These are phyloP conservation scores for Termitomyces sp. DNA, from an alignment of 768 basidiomycete species.

Conservation along the genomic window DNA sequence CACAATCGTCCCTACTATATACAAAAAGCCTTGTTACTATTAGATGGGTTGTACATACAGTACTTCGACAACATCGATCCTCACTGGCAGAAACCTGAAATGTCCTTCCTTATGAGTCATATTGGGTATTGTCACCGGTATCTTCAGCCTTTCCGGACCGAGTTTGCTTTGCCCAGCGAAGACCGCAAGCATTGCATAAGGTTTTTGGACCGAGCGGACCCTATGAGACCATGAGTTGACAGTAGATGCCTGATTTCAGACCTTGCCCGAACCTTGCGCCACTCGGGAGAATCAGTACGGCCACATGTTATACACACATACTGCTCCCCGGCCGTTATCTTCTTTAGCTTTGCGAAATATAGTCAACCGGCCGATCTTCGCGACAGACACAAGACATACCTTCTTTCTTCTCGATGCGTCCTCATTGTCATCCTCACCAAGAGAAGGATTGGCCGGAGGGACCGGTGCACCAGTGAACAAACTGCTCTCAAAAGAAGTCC, in stretches of 20 bases:
- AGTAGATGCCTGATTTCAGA: background rate
- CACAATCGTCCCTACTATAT: background rate
- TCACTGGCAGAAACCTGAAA: too few species aligned
- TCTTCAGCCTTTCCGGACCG: constrained; percentile 34
- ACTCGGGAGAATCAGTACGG: constrained; percentile 94
- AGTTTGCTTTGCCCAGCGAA: constrained; percentile 84
- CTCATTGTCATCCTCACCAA: constrained; percentile 43
- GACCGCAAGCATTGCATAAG: constrained; percentile 94
- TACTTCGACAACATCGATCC: background rate
- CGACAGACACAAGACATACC: constrained; percentile 29
- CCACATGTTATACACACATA: constrained; percentile 93
- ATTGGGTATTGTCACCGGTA: constrained; percentile 13
- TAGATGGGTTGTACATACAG: background rate
- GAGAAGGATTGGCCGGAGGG: background rate
- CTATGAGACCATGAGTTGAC: constrained; percentile 30
- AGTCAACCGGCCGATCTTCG: background rate
- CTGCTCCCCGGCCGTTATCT: constrained; percentile 52
- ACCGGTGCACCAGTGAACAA: background rate
- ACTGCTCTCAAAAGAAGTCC: constrained; percentile 5
- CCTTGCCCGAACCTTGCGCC: constrained; percentile 67
- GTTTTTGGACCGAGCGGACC: constrained; percentile 96
- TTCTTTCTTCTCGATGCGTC: constrained; percentile 62
- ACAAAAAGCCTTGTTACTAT: background rate
- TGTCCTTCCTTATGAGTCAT: background rate
- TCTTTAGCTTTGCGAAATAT: constrained; percentile 35